These are phyloP conservation scores for Davidsoniella eucalypti DNA, from an alignment of 2,329 filamentous ascomycete species.

Conservation along the genomic window DNA sequence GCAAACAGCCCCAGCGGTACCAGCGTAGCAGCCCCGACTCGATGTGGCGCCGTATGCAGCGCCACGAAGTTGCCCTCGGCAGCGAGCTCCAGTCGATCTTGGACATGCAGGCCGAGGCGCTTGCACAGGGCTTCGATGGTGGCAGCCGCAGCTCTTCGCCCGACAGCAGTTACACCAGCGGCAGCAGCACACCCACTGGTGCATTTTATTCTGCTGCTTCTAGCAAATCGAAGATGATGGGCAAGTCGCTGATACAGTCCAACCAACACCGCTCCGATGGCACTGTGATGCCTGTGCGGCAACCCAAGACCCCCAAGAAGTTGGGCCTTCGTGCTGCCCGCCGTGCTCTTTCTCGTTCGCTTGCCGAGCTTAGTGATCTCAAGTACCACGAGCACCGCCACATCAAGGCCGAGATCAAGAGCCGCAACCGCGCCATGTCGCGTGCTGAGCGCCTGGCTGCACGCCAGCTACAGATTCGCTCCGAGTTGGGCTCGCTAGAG, in stretches of 20 bases:
- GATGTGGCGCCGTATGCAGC: constrained; percentile 29
- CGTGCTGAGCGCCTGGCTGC: constrained; percentile 37
- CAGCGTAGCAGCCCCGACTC: constrained; percentile 22
- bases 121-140: constrained; percentile 6
- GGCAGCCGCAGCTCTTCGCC: neutral
- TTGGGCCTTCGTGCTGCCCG: constrained; percentile 45
- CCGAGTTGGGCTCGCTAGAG: constrained; percentile 38
- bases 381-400: constrained; percentile 52
- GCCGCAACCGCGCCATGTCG: constrained; percentile 39
- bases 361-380: constrained; percentile 46
- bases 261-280: constrained; percentile 25
- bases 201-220: constrained; percentile 25
- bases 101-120: constrained; percentile 29
- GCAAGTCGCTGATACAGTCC: constrained; percentile 26
- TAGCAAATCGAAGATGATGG: constrained; percentile 23
- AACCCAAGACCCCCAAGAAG: constrained; percentile 33
- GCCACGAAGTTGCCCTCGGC: constrained; percentile 30
- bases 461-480: constrained; percentile 31
- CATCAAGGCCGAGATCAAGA: constrained; percentile 37
- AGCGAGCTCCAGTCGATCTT: constrained; percentile 31
- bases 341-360: constrained; percentile 45
- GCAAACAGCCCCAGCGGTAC: constrained; percentile 16
- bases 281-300: constrained; percentile 42
- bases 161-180: constrained; percentile 18
- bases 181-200: constrained; percentile 26